These are phyloP conservation scores for Naganishia kalamii DNA, from an alignment of 768 basidiomycete genomes.

Conservation along the genomic window DNA sequence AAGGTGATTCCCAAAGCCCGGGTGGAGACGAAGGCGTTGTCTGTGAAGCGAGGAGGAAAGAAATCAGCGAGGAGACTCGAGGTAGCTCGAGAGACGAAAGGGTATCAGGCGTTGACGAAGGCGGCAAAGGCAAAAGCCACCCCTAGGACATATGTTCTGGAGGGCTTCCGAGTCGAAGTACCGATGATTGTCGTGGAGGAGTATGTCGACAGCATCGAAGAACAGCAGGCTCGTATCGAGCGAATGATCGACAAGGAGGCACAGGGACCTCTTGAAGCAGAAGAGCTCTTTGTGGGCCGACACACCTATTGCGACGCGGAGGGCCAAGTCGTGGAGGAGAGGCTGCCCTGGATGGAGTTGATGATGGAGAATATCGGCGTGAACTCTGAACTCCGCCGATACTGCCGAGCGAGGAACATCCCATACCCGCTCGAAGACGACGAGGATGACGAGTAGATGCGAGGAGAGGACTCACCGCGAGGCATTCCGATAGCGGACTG, in stretches of 20 bases:
- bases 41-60: background rate
- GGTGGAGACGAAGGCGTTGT: background rate
- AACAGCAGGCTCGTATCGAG: background rate
- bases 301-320: background rate
- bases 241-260: background rate
- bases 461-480: background rate
- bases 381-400: background rate
- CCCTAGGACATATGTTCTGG: background rate
- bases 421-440: background rate
- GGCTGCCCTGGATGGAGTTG: background rate
- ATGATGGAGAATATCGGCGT: background rate
- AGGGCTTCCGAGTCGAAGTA: background rate
- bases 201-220: background rate
- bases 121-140: background rate
- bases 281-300: background rate
- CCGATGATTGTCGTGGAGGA: background rate
- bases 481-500: background rate
- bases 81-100: no score
- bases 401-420: background rate
- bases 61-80: background rate
- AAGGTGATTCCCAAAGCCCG: background rate
- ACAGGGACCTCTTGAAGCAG: background rate
- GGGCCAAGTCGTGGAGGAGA: background rate
- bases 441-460: background rate
- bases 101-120: constrained; percentile 1